phyloP scores from a whole-genome alignment of 192 early-diverging fungal species.

The Chytriomyces sp. region DNA sequence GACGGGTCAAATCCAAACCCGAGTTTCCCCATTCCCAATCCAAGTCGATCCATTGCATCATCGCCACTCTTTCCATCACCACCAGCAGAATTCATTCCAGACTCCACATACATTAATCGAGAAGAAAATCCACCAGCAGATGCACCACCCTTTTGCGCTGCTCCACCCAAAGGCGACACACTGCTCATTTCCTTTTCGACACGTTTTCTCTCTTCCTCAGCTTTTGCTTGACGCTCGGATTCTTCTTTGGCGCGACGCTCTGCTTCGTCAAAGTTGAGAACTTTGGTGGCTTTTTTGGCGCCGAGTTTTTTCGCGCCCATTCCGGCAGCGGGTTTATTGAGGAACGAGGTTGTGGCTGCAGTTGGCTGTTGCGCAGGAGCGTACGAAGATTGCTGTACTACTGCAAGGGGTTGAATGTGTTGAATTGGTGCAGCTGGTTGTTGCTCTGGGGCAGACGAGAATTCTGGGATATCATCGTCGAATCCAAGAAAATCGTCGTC shows the following conservation, averaged over 20 bases:
- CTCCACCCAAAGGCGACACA: constrained; percentile 28
- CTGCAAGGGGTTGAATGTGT: background rate
- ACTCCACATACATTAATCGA: constrained; percentile 56
- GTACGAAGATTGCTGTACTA: constrained; percentile 30
- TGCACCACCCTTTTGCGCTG: background rate
- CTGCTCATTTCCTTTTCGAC: constrained; percentile 42
- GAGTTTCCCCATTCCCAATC: constrained; percentile 34
- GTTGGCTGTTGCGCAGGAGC: constrained; percentile 37
- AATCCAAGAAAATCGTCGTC: background rate
- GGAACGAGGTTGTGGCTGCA: constrained; percentile 7
- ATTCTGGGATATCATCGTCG: background rate
- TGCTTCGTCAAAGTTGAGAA: constrained; percentile 91
- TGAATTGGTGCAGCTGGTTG: background rate
- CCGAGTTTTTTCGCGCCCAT: constrained; percentile 74
- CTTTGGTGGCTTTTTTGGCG: constrained; percentile 82
- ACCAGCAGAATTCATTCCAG: constrained; percentile 6
- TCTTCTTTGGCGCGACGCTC: constrained; percentile 87
- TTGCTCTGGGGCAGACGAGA: background rate
- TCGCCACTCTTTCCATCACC: constrained; percentile 29
- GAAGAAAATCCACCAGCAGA: constrained; percentile 38
- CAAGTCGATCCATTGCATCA: constrained; percentile 18
- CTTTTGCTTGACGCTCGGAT: constrained; percentile 64
- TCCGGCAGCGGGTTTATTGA: constrained; percentile 22
- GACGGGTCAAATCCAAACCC: constrained; percentile 42
- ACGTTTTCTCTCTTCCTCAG: constrained; percentile 47